Evolutionary conservation across 441 rosid species (phyloP), one percentile per base, ranked within the genome.

Genomic region (Pelargonium myrrhifolium): DNA sequence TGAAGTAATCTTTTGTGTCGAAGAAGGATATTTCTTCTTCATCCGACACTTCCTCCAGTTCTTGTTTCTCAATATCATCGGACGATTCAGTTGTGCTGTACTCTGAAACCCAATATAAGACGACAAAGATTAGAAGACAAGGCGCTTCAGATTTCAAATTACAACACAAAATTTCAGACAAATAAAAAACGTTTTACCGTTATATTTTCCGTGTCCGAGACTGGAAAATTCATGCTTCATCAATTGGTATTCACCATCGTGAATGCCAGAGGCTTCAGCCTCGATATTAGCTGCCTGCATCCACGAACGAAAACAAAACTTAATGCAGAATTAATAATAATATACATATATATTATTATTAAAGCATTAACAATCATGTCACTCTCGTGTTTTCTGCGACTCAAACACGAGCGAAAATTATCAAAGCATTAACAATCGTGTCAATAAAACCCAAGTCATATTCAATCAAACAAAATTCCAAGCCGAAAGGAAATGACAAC

Each of bases 81-180:
- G 58, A 51, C 17, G 58, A 51, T 51, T 51, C 58, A 51, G 58
- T 51, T 51, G 58, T 51, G 58, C 58, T 51, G 58, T 51, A 51
- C 58, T 51, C 58, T 51, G 58, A 15, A 51, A 51, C 37, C 37
- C 7, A 31, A 31, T 31, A 31, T 31, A 4, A 31, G 37, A 31
- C 6, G 37, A 4, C 37, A 31, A 31, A 31, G 7, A 31, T 51
- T 51, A 51, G 58, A 51, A 15, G 58, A 8, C 58, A 5, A 51
- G 58, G 22, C 22, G 18, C 21, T 51, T 51, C 6, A 15, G 6
- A 14, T 51, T 51, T 51, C 21, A 17, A 51, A 20, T 17, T 17
- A 14, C 17, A 51, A 51, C 58, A 3, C 55, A 14, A 14, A 49
- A 42, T 42, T 42, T 2, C 49, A 42, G 9, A 42, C 49, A 42